Evolutionary conservation across 2,329 filamentous ascomycete species (phyloP), one percentile per base, ranked within the genome.

Genomic region (Fusarium begoniae): DNA sequence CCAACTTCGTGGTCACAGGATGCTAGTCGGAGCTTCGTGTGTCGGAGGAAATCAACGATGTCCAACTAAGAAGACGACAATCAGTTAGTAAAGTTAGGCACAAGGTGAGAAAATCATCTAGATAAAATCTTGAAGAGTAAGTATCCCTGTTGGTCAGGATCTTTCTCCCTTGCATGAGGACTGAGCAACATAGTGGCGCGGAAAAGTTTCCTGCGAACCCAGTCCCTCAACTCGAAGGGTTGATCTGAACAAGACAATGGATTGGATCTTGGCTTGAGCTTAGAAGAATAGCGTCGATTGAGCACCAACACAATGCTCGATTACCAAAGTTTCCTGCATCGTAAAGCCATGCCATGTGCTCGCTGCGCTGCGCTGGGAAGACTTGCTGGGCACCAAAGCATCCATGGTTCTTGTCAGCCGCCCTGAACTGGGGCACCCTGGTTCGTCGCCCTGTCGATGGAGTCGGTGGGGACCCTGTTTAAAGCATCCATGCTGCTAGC

Each of bases 391-490:
- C 70, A 71, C 66, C 70, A 60, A 73, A 73, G 45, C 66, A 67
- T 58, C 53, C 70, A 67, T 61, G 43, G 58, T 72, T 67, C 59
- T 63, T 72, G 70, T 75, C 75, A 77, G 73, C 72, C 73, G 69
- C 65, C 71, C 64, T 61, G 65, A 56, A 66, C 75, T 59, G 66
- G 72, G 68, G 53, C 50, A 70, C 56, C 76, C 76, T 73, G 64
- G 74, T 74, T 73, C 65, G 69, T 62, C 69, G 69, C 72, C 75
- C 47, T 69, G 74, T 74, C 50, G 72, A 73, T 73, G 70, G 73
- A 47, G 67, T 66, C 57, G 51, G 69, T 63, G 68, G 60, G 58
- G 61, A 61, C 72, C 61, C 65, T 73, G 57, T 54, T 56, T 69
- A 54, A 60, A 68, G 70, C 61, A 41, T 72, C 64, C 57, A 45